These are phyloP conservation scores for Yarrowia yakushimensis DNA, from an alignment of 805 yeast species.

Conservation along the genomic window DNA sequence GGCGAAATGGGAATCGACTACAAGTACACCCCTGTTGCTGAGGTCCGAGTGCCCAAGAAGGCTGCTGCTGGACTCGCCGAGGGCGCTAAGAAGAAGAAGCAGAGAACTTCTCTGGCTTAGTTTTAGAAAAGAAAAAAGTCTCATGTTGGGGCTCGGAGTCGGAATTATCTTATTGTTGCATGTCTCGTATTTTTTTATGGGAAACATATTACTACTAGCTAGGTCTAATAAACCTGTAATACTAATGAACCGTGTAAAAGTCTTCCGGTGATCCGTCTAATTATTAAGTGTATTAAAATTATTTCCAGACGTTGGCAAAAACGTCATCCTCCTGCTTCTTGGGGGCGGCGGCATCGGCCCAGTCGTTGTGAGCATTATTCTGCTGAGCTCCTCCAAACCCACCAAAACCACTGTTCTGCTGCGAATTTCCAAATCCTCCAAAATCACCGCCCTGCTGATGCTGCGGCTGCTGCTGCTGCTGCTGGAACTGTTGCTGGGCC, in stretches of 20 bases:
- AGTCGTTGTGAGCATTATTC: slow-evolving; percentile 4
- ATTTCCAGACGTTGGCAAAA: slow-evolving; percentile 41
- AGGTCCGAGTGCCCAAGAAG: slow-evolving; percentile 25
- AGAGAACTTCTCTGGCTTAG: slow-evolving; percentile 23
- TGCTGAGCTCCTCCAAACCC: slow-evolving; percentile 18
- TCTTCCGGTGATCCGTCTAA: too few relatives aligned
- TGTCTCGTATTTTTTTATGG: slow-evolving; percentile 21
- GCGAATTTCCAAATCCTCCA: slow-evolving; percentile 8
- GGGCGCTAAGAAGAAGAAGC: slow-evolving; percentile 28
- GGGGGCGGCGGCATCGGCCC: slow-evolving; percentile 23
- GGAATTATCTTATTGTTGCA: slow-evolving; percentile 24
- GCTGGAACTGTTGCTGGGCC: slow-evolving; percentile 14
- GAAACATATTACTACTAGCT: slow-evolving; percentile 14
- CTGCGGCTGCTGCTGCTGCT: background rate
- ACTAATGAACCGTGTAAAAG: too few relatives aligned
- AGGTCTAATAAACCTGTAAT: slow-evolving; percentile 17
- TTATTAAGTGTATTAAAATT: slow-evolving; percentile 19
- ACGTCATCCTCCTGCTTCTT: slow-evolving; percentile 37
- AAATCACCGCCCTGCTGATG: slow-evolving; percentile 22
- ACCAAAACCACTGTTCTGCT: slow-evolving; percentile 7
- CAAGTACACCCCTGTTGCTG: slow-evolving; percentile 26
- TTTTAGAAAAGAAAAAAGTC: background rate
- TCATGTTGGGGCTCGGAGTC: slow-evolving; percentile 2
- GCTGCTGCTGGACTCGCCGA: slow-evolving; percentile 17
- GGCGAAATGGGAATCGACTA: slow-evolving; percentile 58